Evolutionary conservation across 208 protist species (phyloP).

Genomic region (Acanthamoeba sp.): DNA sequence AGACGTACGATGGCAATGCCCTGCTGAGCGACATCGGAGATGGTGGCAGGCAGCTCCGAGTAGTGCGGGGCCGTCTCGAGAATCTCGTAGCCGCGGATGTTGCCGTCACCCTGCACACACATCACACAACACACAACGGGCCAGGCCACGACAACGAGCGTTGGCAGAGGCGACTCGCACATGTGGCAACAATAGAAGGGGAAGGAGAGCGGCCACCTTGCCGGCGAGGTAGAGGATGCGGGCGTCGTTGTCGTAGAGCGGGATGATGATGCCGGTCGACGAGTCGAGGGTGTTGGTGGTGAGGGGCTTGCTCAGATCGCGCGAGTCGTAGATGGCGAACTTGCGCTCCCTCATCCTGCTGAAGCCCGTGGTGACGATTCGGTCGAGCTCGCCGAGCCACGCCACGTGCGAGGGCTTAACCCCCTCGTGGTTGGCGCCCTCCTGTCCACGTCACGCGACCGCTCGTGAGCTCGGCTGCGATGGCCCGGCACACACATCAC

Average conservation of each 20-base stretch:
- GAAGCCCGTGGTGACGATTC: constrained; percentile 82
- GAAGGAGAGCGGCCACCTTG: background rate
- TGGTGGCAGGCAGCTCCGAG: constrained; percentile 24
- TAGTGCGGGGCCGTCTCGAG: constrained; percentile 89
- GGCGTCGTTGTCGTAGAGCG: constrained; percentile 86
- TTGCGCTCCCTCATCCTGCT: constrained; percentile 80
- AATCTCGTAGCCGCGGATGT: constrained; percentile 96
- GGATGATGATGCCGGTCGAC: constrained; percentile 83
- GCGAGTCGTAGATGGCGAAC: constrained; percentile 78
- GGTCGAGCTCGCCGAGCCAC: constrained; percentile 36
- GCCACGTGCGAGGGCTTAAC: constrained; percentile 60
- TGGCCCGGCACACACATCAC: no score
- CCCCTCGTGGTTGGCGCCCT: constrained; percentile 39
- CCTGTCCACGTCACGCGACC: no score
- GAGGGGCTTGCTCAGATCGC: constrained; percentile 79
- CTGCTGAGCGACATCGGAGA: background rate
- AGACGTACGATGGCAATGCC: constrained; percentile 32
- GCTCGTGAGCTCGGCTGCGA: no score
- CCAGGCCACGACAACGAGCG: background rate
- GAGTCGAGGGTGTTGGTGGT: constrained; percentile 83
- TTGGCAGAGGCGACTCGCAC: background rate
- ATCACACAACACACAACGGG: constrained; percentile 91
- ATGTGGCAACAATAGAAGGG: no score
- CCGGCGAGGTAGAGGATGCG: constrained; percentile 81
- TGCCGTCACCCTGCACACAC: constrained; percentile 94